Evolutionary conservation across 352 stramenopile species (phyloP).

Genomic region (Sclerospora graminicola): DNA sequence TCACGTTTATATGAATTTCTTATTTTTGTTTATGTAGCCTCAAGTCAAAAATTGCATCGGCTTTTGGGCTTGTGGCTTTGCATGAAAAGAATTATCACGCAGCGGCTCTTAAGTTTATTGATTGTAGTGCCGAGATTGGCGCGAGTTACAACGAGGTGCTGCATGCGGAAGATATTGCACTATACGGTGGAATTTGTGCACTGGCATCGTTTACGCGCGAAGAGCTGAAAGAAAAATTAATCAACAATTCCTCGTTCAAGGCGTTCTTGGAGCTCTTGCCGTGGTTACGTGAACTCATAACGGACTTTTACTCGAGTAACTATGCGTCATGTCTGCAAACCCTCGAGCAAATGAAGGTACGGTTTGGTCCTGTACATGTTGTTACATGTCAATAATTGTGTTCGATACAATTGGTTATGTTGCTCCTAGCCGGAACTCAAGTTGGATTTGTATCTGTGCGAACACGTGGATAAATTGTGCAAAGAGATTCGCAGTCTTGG

Average conservation of each 20-base stretch:
- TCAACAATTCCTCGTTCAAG: conserved; percentile 85
- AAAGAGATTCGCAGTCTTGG: conserved; percentile 76
- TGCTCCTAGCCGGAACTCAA: conserved; percentile 43
- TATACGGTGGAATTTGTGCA: conserved; percentile 80
- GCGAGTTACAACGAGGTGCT: conserved; percentile 76
- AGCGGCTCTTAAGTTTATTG: conserved; percentile 71
- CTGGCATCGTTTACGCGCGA: conserved; percentile 77
- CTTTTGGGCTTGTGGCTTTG: conserved; percentile 70
- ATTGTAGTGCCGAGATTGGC: conserved; percentile 72
- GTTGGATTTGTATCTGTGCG: conserved; percentile 70
- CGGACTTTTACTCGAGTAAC: conserved; percentile 82
- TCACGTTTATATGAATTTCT: background rate
- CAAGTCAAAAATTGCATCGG: conserved; percentile 72
- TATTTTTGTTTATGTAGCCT: conserved; percentile 29
- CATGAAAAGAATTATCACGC: conserved; percentile 74
- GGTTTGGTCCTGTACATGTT: background rate
- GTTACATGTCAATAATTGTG: background rate
- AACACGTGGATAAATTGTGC: conserved; percentile 63
- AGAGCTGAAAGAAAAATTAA: conserved; percentile 75
- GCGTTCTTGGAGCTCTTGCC: conserved; percentile 81
- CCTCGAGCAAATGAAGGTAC: conserved; percentile 67
- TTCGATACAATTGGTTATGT: background rate
- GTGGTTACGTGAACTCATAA: conserved; percentile 81
- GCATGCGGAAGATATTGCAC: conserved; percentile 77
- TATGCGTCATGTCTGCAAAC: conserved; percentile 73